Base-by-base conservation (phyloP, 1,284 basidiomycete species). In the Cronartium ribicola region DNA sequence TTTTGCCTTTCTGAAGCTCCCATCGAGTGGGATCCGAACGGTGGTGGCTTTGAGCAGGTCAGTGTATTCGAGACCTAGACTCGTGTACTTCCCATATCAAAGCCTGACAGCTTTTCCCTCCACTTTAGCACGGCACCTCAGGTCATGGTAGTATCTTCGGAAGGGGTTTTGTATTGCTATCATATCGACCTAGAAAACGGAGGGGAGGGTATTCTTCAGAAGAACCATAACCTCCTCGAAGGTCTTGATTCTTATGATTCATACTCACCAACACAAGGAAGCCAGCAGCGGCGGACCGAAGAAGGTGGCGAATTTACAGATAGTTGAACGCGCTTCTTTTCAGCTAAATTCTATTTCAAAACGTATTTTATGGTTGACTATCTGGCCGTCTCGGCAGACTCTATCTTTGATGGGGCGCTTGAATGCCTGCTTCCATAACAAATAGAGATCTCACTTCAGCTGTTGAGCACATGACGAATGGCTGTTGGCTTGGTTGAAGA, bases 151-250 rank as follows among this genome's bases (percentile, higher is more conserved):
- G 88, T 97, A 67, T 94, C 93, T 0, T 91, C 91, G 0, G 94
- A 98, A 77, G 95, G 95, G 0, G 90, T 92, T 78, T 96, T 97
- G 81, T 97, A 98, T 80, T 88, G 89, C 7, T 98, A 98, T 82
- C 91, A 87, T 79, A 95, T 99, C 79, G 95, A 99, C 82, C 83
- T 98, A 70, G 94, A 98, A 82, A 89, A 90, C 68, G 96, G 96
- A 10, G 96, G 95, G 3, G 95, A 98, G 81, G 98, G 96, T 79
- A 86, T 90, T 7, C 82, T 99, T 78, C 89, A 92, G 85, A 96
- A 96, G 83, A 93, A 95, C 81, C 95, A 94, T 80, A 90, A 82
- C 36, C 62, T 72, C 6, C 22, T 72, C 7, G 70, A 72, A 60
- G 62, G 51, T n/a, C 46, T 66, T 36, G 70, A 72, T 57, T 64